Percentiles rank a stretch among this genome's conserved stretches.
Conservation (phyloP, 2,329 filamentous ascomycete species). For the Stemphylium lycopersici region DNA sequence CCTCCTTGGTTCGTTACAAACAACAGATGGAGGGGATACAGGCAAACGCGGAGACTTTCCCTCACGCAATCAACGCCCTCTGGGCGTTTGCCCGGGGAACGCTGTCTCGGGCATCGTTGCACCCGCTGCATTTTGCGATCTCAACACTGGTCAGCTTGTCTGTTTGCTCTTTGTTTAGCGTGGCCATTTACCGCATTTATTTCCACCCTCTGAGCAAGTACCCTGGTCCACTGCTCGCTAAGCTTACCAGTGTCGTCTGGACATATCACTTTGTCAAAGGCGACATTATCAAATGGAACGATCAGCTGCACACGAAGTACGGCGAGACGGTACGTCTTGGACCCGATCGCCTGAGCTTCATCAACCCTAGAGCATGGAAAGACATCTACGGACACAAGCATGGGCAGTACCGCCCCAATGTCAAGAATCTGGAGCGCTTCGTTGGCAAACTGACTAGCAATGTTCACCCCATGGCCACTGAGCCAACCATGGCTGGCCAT, state of each 20-base stretch:
- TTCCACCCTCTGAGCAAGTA: neutral
- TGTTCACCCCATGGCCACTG: neutral
- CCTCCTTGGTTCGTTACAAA: no score
- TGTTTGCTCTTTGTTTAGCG: no score
- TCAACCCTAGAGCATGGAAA: neutral
- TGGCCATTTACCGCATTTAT: slow-evolving; percentile 45
- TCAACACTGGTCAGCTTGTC: no score
- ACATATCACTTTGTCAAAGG: neutral
- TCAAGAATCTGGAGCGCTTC: neutral
- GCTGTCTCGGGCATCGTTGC: no score
- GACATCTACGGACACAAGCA: neutral
- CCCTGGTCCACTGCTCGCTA: neutral
- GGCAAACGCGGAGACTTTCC: no score
- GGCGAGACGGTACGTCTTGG: neutral
- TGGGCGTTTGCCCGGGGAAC: no score
- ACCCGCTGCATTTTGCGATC: no score
- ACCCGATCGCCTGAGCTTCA: neutral
- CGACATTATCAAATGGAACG: neutral
- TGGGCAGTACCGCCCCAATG: neutral
- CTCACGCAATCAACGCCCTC: no score
- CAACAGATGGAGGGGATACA: no score
- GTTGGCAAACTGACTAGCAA: neutral
- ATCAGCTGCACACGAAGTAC: neutral
- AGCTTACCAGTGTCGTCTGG: neutral
- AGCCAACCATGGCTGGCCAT: neutral